These are phyloP conservation scores for Paramecium primaurelia DNA, from an alignment of 73 alveolate genomes.

Conservation along the genomic window DNA sequence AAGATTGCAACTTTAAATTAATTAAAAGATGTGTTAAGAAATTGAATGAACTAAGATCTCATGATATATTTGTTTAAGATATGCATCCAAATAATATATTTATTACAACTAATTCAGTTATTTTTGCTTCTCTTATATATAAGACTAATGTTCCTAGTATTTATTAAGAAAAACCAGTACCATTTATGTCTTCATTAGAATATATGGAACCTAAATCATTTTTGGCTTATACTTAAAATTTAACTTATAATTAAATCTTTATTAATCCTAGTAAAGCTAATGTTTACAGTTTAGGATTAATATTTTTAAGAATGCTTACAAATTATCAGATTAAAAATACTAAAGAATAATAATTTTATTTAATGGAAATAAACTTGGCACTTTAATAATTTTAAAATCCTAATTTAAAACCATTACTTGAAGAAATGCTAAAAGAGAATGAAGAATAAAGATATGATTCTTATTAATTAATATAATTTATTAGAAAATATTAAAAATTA, in stretches of 20 bases:
- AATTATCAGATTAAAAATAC: constrained; percentile 29
- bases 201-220: constrained; percentile 18
- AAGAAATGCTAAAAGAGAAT: constrained; percentile 32
- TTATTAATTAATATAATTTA: background rate
- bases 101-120: background rate
- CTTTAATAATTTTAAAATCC: background rate
- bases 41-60: background rate
- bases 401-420: background rate
- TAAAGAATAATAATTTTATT: constrained; percentile 1
- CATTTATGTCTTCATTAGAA: background rate
- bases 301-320: background rate
- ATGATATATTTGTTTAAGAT: background rate
- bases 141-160: constrained; percentile 17
- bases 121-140: background rate
- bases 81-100: constrained; percentile 43
- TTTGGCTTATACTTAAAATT: background rate
- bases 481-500: background rate
- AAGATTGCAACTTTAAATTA: background rate
- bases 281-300: constrained; percentile 1
- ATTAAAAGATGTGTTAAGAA: constrained; percentile 12
- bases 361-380: constrained; percentile 34
- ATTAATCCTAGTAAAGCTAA: constrained; percentile 11
- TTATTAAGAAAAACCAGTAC: background rate
- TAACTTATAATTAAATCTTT: background rate
- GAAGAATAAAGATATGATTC: constrained; percentile 46